A percentile compares a stretch with the other conserved stretches of the same genome.
These are phyloP conservation scores for Agapanthus africanus DNA, from an alignment of 106 monocot genomes.

Conservation along the genomic window DNA sequence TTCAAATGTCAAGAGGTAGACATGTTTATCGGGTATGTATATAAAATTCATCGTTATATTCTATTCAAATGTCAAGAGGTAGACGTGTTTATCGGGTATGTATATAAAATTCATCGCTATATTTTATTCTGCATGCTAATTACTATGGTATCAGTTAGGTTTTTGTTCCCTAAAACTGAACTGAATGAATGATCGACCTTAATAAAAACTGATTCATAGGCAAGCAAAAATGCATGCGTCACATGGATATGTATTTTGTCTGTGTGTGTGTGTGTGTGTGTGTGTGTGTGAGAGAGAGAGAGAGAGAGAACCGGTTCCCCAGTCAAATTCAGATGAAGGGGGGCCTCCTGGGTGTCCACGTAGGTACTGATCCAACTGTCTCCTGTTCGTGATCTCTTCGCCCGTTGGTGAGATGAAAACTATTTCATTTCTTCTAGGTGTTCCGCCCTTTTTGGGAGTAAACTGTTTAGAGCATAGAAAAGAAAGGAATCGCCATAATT, in stretches of 20 bases:
- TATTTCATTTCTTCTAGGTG: slow-evolving; percentile 43
- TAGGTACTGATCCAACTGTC: slow-evolving; percentile 52
- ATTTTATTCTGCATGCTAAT: too few relatives aligned
- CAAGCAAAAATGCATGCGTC: background rate
- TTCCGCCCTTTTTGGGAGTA: slow-evolving; percentile 44
- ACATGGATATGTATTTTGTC: background rate
- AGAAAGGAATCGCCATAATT: too few relatives aligned
- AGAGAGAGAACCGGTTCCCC: slow-evolving; percentile 59
- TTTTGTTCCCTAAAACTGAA: too few relatives aligned
- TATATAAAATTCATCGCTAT: too few relatives aligned
- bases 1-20: too few relatives aligned
- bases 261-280: background rate
- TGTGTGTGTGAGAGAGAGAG: slow-evolving; percentile 1
- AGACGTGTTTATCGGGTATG: too few relatives aligned
- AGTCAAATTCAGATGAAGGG: slow-evolving; percentile 60
- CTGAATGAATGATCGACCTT: too few relatives aligned
- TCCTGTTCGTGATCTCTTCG: slow-evolving; percentile 70
- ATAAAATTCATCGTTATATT: too few relatives aligned
- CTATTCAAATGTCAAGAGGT: too few relatives aligned
- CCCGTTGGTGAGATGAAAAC: slow-evolving; percentile 57
- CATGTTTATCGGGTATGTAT: too few relatives aligned
- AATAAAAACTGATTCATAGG: background rate
- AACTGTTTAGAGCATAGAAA: too few relatives aligned
- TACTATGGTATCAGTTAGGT: too few relatives aligned
- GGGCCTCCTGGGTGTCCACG: slow-evolving; percentile 52